Conservation (phyloP, 2,329 filamentous ascomycete genomes). For the Apiospora hydei region DNA sequence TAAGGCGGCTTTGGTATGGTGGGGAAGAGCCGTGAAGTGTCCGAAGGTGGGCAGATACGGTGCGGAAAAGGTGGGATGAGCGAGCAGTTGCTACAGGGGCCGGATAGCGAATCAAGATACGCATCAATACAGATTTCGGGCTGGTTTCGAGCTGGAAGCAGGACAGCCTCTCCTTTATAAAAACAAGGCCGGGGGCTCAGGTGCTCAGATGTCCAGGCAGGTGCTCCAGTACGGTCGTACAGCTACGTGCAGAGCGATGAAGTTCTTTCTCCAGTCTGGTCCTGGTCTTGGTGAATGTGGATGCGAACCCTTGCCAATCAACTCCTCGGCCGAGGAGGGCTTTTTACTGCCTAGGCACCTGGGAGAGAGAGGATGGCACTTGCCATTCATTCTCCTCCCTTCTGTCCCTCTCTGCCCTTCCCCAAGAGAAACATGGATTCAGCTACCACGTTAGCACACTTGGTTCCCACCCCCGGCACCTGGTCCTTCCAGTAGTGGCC, state of each 20-base stretch:
- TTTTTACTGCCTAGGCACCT: constrained; percentile 6
- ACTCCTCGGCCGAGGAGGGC: background rate
- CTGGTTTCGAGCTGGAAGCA: background rate
- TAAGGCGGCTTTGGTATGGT: constrained; percentile 4
- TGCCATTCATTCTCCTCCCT: background rate
- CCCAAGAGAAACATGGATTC: background rate
- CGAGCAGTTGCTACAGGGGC: constrained; percentile 6
- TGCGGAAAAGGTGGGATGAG: constrained; percentile 16
- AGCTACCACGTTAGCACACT: background rate
- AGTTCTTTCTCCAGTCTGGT: constrained; percentile 17
- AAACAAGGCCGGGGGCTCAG: background rate
- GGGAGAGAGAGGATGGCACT: constrained; percentile 6
- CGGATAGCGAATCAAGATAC: constrained; percentile 17
- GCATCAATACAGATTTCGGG: constrained; percentile 10
- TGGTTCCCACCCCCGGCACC: background rate
- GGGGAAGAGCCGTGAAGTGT: constrained; percentile 19
- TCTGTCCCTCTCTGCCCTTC: background rate
- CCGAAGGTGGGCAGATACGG: constrained; percentile 15
- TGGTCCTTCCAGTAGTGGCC: background rate
- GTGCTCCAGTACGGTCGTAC: constrained; percentile 10
- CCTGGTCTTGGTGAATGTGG: constrained; percentile 9
- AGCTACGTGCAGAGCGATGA: constrained; percentile 6
- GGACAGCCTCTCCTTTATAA: constrained; percentile 9
- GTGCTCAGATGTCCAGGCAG: background rate
- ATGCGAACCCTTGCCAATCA: constrained; percentile 17